Evolutionary conservation across 2,329 filamentous ascomycete species (phyloP).

Genomic region (Xylariales sp.): DNA sequence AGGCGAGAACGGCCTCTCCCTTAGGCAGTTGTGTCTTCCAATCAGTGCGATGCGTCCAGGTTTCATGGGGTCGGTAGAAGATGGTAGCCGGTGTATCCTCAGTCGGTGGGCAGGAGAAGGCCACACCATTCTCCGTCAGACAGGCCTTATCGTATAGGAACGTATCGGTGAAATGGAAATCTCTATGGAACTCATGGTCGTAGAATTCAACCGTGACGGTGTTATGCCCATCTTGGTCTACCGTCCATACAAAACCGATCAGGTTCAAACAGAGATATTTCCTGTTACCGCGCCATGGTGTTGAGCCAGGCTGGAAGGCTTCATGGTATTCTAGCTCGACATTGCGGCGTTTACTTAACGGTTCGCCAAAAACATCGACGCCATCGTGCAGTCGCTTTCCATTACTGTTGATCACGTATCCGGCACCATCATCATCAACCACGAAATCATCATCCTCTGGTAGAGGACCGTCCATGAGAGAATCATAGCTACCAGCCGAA

Average conservation of each 20-base stretch:
- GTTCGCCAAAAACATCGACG: constrained; percentile 62
- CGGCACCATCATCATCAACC: constrained; percentile 93
- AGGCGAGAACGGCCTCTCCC: constrained; percentile 86
- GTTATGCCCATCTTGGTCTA: constrained; percentile 92
- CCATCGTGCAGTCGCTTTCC: constrained; percentile 63
- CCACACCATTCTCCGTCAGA: constrained; percentile 82
- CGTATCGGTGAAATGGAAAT: constrained; percentile 98
- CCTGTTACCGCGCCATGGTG: constrained; percentile 93
- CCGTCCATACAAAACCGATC: constrained; percentile 95
- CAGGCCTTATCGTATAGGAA: constrained; percentile 97
- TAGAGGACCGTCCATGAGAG: constrained; percentile 75
- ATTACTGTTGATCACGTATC: constrained; percentile 74
- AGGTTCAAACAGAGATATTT: constrained; percentile 94
- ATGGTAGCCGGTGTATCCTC: constrained; percentile 77
- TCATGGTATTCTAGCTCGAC: constrained; percentile 78
- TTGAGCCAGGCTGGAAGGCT: constrained; percentile 92
- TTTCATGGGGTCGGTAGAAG: constrained; percentile 98
- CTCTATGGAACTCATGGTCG: constrained; percentile 88
- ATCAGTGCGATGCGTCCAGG: constrained; percentile 90
- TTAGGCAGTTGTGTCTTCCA: constrained; percentile 90
- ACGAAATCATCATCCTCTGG: constrained; percentile 82
- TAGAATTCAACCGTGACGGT: constrained; percentile 98
- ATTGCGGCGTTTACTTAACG: constrained; percentile 62
- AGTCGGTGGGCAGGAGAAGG: constrained; percentile 83
- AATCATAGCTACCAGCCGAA: constrained; percentile 83